These are phyloP conservation scores for Lachancea waltii DNA, from an alignment of 805 yeast species.

Conservation along the genomic window DNA sequence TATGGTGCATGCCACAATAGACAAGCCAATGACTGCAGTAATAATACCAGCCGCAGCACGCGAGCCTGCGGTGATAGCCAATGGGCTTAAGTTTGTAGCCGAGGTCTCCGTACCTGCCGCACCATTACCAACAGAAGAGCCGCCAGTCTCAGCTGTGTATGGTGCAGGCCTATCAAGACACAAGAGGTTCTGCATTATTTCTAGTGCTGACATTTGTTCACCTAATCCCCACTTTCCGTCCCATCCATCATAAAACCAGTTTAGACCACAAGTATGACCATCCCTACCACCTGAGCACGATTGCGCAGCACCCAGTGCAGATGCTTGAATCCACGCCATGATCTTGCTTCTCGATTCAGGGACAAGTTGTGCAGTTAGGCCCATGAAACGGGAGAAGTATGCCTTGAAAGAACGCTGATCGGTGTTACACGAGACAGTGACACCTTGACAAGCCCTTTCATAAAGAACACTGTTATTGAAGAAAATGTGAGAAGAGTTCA, in stretches of 20 bases:
- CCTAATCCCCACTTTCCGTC: conserved; percentile 80
- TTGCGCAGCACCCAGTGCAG: conserved; percentile 68
- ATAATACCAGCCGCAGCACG: conserved; percentile 66
- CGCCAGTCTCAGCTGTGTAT: conserved; percentile 57
- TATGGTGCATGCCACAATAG: conserved; percentile 37
- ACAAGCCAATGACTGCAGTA: conserved; percentile 48
- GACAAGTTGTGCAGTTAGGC: conserved; percentile 62
- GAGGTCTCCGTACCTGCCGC: conserved; percentile 55
- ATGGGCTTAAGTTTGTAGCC: conserved; percentile 36
- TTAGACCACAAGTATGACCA: conserved; percentile 80
- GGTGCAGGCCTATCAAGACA: conserved; percentile 45
- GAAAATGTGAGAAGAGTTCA: conserved; percentile 50
- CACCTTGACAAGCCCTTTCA: conserved; percentile 78
- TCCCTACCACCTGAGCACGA: conserved; percentile 86
- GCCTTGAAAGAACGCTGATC: conserved; percentile 95
- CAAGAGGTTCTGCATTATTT: conserved; percentile 42
- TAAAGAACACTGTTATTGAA: conserved; percentile 56
- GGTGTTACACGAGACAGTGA: conserved; percentile 58
- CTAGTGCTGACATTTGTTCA: conserved; percentile 85
- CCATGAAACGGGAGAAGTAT: conserved; percentile 66
- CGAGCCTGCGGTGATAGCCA: conserved; percentile 41
- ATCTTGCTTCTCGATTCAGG: conserved; percentile 42
- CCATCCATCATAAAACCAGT: conserved; percentile 67
- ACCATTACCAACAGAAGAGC: conserved; percentile 59
- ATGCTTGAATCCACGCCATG: conserved; percentile 34